Percentiles rank a stretch among this genome's conserved stretches.
These are phyloP conservation scores for Cryoendolithus antarcticus DNA, from an alignment of 2,329 filamentous ascomycete species.

Conservation along the genomic window DNA sequence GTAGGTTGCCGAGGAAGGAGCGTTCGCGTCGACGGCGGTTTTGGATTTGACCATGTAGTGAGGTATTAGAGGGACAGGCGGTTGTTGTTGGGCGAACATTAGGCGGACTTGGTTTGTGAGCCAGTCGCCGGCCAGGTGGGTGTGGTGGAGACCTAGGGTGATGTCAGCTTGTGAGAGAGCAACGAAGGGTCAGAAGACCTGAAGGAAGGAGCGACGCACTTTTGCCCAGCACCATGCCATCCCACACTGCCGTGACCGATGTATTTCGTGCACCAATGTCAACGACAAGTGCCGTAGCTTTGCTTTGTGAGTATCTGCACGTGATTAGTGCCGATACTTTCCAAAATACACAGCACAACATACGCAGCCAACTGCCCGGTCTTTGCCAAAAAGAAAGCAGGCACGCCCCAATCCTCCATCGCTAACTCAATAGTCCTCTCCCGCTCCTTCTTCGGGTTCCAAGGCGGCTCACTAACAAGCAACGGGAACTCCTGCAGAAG, in stretches of 20 bases:
- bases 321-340: conserved; percentile 9
- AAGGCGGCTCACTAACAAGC: conserved; percentile 85
- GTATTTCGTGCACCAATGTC: conserved; percentile 84
- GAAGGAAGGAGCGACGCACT: conserved; percentile 16
- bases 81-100: conserved; percentile 57
- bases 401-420: conserved; percentile 93
- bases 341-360: conserved; percentile 15
- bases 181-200: neutral
- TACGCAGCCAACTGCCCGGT: conserved; percentile 76
- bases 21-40: conserved; percentile 73
- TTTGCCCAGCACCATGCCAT: conserved; percentile 87
- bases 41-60: conserved; percentile 84
- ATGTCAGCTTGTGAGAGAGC: neutral
- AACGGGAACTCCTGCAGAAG: conserved; percentile 79
- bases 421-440: conserved; percentile 93
- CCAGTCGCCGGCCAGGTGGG: conserved; percentile 77
- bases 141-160: conserved; percentile 58
- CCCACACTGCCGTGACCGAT: conserved; percentile 81
- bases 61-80: conserved; percentile 63
- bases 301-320: conserved; percentile 68
- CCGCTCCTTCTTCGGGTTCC: conserved; percentile 76
- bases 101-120: conserved; percentile 77
- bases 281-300: conserved; percentile 82
- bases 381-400: conserved; percentile 85
- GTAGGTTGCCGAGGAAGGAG: conserved; percentile 63